Base-by-base conservation (phyloP, 805 yeast species). In the Pichia phayaonensis region DNA sequence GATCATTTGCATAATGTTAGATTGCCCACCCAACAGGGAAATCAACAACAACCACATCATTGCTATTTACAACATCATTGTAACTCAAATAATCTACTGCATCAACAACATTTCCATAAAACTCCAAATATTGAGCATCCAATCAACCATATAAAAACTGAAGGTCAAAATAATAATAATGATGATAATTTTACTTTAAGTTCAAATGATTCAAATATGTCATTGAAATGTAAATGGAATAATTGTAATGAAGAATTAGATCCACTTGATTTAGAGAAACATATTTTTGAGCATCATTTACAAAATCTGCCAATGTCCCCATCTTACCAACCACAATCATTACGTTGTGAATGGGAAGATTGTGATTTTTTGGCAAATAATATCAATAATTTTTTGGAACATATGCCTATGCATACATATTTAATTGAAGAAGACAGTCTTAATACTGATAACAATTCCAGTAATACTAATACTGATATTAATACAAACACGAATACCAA, bases 301-400 rank as follows among this genome's bases (percentile, higher is more conserved):
- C 57, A 68, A 16, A 59, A 65, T 2, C 43, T 48, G 4, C 47
- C 31, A n/a, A 24, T 38, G 6, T 38, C 47, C 2, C 41, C 51
- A 15, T 18, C 24, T 39, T 39, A 6, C 2, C 41, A 39, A 39
- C 20, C 22, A 11, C 41, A 8, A 23, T 27, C 42, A 27, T 71
- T 65, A 46, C 70, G 74, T 45, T 90, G 97, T 69, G 88, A 82
- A 60, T 89, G 96, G 96, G 67, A 72, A 50, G 74, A 81, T 48
- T 90, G 97, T 72, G 68, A 75, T 42, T 86, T 74, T 61, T 69
- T 71, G 21, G 73, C 84, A 27, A 62, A 67, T 18, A 81, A 80
- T 57, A 61, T 83, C 44, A 70, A 79, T 29, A 62, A 74, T 7
- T 67, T 90, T 29, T 65, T 86, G 12, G 69, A 74, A 41, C 96